phyloP scores from a whole-genome alignment of 2,329 filamentous ascomycete species.

The Tolypocladium paradoxum region DNA sequence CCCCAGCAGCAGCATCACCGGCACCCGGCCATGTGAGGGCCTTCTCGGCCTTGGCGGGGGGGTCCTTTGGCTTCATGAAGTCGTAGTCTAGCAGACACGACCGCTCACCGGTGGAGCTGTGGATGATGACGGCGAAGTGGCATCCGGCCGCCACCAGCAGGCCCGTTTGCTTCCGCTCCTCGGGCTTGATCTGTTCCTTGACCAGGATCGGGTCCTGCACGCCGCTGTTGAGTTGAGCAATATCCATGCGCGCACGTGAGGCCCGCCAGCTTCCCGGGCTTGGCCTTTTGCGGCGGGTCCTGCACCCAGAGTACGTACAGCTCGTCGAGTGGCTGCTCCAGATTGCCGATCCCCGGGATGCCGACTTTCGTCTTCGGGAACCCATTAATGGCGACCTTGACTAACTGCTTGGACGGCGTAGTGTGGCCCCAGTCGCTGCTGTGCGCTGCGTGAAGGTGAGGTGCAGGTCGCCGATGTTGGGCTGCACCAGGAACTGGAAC shows the following conservation, averaged over 20 bases:
- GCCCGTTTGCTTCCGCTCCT: conserved; percentile 2
- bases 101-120: background rate
- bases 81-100: conserved; percentile 13
- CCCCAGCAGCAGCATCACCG: too few species aligned
- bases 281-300: conserved; percentile 6
- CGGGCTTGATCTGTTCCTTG: conserved; percentile 6
- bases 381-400: conserved; percentile 7
- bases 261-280: background rate
- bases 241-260: conserved; percentile 2
- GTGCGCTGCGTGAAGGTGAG: conserved; percentile 7
- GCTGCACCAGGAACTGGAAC: conserved; percentile 7
- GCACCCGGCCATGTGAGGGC: too few species aligned
- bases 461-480: conserved; percentile 4
- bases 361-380: conserved; percentile 10
- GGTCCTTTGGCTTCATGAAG: too few species aligned
- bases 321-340: conserved; percentile 24
- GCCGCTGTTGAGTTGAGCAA: conserved; percentile 1
- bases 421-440: conserved; percentile 2
- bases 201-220: background rate
- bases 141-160: conserved; percentile 11
- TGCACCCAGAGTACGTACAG: conserved; percentile 22
- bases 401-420: conserved; percentile 9
- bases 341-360: conserved; percentile 17
- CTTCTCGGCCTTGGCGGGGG: too few species aligned
- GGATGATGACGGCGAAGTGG: conserved; percentile 15